phyloP scores from a whole-genome alignment of 441 rosid species.

The Dalechampia spathulata region DNA sequence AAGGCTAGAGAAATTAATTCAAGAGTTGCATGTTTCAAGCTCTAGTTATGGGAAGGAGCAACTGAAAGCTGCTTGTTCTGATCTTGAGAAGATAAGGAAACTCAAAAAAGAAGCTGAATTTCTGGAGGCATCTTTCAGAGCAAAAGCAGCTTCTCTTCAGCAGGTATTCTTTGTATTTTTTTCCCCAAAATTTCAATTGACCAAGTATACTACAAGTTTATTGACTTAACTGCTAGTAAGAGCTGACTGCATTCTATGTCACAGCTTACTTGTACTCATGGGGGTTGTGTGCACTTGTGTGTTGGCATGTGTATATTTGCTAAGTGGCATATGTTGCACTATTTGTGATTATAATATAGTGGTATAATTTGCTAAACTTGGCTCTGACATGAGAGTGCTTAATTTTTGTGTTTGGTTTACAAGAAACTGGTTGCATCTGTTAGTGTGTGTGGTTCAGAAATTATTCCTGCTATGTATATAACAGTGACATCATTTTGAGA shows the following conservation, averaged over 20 bases:
- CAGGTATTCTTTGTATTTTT: slow-evolving; percentile 39
- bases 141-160: slow-evolving; percentile 82
- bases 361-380: slow-evolving; percentile 1
- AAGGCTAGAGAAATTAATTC: slow-evolving; percentile 79
- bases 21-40: slow-evolving; percentile 73
- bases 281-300: neutral
- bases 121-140: slow-evolving; percentile 95
- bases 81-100: slow-evolving; percentile 95
- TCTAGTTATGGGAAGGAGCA: slow-evolving; percentile 84
- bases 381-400: neutral
- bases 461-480: neutral
- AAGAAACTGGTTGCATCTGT: neutral
- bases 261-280: neutral
- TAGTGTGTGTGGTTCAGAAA: neutral
- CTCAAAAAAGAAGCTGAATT: slow-evolving; percentile 99
- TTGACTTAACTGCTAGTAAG: neutral
- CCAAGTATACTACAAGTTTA: too few species aligned
- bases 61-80: slow-evolving; percentile 94
- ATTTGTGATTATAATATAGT: too few species aligned
- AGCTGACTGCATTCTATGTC: neutral
- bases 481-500: neutral
- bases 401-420: neutral
- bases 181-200: too few species aligned
- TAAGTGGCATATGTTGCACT: neutral
- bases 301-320: neutral